Percentiles rank a stretch among this genome's conserved stretches.
These are phyloP conservation scores for Cutaneotrichosporon cyanovorans DNA, from an alignment of 1,284 basidiomycete genomes.

Conservation along the genomic window DNA sequence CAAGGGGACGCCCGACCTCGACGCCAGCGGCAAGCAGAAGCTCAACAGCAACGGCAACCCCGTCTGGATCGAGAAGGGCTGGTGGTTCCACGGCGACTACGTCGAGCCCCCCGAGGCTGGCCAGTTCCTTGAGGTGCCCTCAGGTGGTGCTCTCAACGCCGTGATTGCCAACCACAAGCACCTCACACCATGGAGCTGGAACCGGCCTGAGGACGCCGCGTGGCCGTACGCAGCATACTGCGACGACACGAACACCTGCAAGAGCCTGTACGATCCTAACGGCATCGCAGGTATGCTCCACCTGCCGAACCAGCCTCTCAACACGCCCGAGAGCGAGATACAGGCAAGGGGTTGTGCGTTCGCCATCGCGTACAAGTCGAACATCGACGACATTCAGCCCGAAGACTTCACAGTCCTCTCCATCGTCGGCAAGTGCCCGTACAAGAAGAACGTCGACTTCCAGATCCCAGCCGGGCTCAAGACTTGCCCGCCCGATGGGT, in stretches of 20 bases:
- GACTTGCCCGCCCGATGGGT: slow-evolving; percentile 59
- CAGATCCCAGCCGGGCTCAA: slow-evolving; percentile 59
- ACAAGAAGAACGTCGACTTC: slow-evolving; percentile 57
- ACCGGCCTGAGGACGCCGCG: too few relatives aligned
- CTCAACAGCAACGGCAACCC: neutral
- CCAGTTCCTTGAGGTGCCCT: slow-evolving; percentile 5
- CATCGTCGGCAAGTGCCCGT: slow-evolving; percentile 64
- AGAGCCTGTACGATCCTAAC: too few relatives aligned
- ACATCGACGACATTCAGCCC: slow-evolving; percentile 53
- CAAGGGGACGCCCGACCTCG: neutral
- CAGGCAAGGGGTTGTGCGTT: slow-evolving; percentile 30
- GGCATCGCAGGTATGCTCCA: too few relatives aligned
- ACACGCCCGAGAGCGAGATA: too few relatives aligned
- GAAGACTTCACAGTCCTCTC: slow-evolving; percentile 64
- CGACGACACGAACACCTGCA: too few relatives aligned
- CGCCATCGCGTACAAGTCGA: slow-evolving; percentile 60
- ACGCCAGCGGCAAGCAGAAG: too few relatives aligned
- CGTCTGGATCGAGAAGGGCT: neutral
- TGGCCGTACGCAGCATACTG: too few relatives aligned
- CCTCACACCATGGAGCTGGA: slow-evolving; percentile 9
- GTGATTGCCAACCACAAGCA: slow-evolving; percentile 36
- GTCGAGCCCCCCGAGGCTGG: slow-evolving; percentile 1
- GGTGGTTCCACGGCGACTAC: slow-evolving; percentile 1
- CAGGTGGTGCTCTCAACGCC: slow-evolving; percentile 24
- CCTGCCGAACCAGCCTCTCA: too few relatives aligned